phyloP scores from a whole-genome alignment of 2,329 filamentous ascomycete species.

The Akanthomyces uredinophilus region DNA sequence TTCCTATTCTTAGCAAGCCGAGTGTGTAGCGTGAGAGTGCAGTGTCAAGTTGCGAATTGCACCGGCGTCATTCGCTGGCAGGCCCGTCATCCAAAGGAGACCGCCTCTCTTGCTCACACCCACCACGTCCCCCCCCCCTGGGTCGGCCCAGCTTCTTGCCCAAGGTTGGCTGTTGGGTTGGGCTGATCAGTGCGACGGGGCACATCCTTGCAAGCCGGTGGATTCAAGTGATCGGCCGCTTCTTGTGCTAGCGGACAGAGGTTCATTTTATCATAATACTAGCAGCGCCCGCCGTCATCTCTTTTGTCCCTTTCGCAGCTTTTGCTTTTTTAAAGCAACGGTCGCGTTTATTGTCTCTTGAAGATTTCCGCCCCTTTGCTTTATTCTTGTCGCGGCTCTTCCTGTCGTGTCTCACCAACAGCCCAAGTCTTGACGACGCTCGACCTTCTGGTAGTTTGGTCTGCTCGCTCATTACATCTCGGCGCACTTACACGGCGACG shows the following conservation, averaged over 20 bases:
- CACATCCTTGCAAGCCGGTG: constrained; percentile 4
- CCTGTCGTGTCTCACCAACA: background rate
- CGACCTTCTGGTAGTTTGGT: background rate
- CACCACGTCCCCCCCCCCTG: background rate
- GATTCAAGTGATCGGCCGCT: constrained; percentile 13
- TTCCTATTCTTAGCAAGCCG: background rate
- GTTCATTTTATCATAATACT: constrained; percentile 13
- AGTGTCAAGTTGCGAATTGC: background rate
- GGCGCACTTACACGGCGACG: constrained; percentile 12
- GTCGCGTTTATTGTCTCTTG: background rate
- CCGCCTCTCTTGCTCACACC: background rate
- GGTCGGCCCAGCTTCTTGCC: background rate
- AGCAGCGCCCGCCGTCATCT: constrained; percentile 2
- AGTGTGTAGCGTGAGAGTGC: background rate
- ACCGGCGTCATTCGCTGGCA: background rate
- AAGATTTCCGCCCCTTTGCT: background rate
- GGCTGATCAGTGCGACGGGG: constrained; percentile 14
- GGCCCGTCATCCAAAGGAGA: background rate
- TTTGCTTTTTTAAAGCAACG: background rate
- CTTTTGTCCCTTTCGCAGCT: background rate
- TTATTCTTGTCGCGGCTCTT: background rate
- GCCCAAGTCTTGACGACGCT: background rate
- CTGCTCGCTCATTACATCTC: background rate
- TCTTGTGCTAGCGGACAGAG: background rate
- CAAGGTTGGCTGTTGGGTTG: constrained; percentile 4